Percentiles rank a stretch among this genome's conserved stretches.
Conservation (phyloP, 2,329 filamentous ascomycete genomes). For the Bipolaris zeicola region DNA sequence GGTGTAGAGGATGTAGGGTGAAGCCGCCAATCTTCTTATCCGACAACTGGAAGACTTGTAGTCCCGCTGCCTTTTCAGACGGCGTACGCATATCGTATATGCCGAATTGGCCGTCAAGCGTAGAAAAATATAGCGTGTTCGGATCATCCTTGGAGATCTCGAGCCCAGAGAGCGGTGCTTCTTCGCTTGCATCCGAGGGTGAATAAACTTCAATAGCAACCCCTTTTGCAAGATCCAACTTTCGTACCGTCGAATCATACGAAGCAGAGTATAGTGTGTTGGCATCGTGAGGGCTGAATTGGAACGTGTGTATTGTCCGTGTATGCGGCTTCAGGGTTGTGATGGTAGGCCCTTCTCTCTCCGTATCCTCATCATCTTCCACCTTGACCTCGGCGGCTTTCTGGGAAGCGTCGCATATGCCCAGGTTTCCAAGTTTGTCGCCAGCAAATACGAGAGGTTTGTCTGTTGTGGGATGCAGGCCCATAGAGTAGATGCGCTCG, state of each 20-base stretch:
- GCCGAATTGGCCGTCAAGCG: constrained; percentile 78
- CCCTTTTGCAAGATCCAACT: constrained; percentile 80
- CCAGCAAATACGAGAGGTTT: constrained; percentile 92
- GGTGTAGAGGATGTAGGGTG: constrained; percentile 76
- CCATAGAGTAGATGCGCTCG: constrained; percentile 69
- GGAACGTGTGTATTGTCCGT: constrained; percentile 83
- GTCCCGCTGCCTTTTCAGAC: constrained; percentile 54
- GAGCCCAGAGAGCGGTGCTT: constrained; percentile 81
- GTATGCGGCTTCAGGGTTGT: constrained; percentile 89
- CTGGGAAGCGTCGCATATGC: constrained; percentile 88
- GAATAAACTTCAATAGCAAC: constrained; percentile 82
- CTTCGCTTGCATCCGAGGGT: constrained; percentile 69
- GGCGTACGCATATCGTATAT: constrained; percentile 75
- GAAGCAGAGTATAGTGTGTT: constrained; percentile 83
- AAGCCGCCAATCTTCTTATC: constrained; percentile 98
- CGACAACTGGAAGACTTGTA: constrained; percentile 73
- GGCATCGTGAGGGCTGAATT: constrained; percentile 73
- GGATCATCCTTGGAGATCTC: constrained; percentile 76
- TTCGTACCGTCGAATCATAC: constrained; percentile 91
- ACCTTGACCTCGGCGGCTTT: constrained; percentile 57
- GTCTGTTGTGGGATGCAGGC: constrained; percentile 83
- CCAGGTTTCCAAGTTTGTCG: constrained; percentile 89
- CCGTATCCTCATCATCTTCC: constrained; percentile 68
- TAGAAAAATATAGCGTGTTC: constrained; percentile 83
- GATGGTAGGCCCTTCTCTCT: constrained; percentile 74